These are phyloP conservation scores for Panaeolus papilionaceus DNA, from an alignment of 768 basidiomycete genomes.

Conservation along the genomic window DNA sequence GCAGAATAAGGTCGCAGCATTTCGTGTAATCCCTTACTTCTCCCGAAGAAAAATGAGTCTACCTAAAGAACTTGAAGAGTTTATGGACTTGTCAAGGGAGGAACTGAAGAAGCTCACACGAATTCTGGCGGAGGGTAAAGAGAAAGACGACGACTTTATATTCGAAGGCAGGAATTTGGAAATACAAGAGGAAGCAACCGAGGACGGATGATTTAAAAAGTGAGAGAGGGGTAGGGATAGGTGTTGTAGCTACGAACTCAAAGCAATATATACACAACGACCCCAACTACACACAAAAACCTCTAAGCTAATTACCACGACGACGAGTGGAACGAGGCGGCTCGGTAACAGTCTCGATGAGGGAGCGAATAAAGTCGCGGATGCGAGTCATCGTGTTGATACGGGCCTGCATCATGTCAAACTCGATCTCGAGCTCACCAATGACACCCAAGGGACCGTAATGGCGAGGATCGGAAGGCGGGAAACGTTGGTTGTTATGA, in stretches of 20 bases:
- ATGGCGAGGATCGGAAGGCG: not conserved
- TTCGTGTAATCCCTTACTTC: conserved; percentile 34
- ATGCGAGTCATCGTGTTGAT: not conserved
- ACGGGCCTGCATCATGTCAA: not conserved
- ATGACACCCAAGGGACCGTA: not conserved
- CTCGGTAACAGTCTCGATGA: not conserved
- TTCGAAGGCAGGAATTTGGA: not conserved
- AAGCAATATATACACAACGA: too few relatives aligned
- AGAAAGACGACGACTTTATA: not conserved
- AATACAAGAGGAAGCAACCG: not conserved
- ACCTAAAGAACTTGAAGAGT: conserved; percentile 12
- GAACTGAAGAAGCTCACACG: not conserved
- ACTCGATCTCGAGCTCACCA: not conserved
- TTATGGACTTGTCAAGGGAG: conserved; percentile 7
- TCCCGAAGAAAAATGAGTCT: conserved; percentile 2
- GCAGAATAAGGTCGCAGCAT: conserved; percentile 31
- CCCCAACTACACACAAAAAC: too few relatives aligned
- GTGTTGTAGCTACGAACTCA: too few relatives aligned
- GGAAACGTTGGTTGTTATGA: not conserved
- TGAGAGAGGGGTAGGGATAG: too few relatives aligned
- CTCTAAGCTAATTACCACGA: too few relatives aligned
- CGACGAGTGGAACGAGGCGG: too few relatives aligned
- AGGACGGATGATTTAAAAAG: not conserved
- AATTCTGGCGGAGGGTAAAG: not conserved
- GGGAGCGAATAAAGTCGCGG: not conserved